These are phyloP conservation scores for Geranium rotundifolium DNA, from an alignment of 345 rosid genomes.

Conservation along the genomic window DNA sequence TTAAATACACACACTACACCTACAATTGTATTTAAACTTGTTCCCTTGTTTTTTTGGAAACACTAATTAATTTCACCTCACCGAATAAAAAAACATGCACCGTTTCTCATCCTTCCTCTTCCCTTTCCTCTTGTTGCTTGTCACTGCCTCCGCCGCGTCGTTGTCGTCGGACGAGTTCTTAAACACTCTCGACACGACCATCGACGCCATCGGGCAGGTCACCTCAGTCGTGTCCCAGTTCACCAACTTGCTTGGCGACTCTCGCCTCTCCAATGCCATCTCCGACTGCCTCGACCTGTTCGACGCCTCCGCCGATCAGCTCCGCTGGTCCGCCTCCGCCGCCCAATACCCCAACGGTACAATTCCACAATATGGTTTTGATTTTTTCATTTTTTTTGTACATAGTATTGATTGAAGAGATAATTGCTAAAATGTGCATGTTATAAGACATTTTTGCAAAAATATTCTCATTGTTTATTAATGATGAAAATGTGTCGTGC, in stretches of 20 bases:
- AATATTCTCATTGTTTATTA: too few relatives aligned
- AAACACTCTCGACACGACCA: slow-evolving; percentile 7
- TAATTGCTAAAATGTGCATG: too few relatives aligned
- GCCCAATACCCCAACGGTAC: slow-evolving; percentile 11
- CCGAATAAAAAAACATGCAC: too few relatives aligned
- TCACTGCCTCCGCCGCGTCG: neutral
- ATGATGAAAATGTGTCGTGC: too few relatives aligned
- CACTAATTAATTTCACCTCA: too few relatives aligned
- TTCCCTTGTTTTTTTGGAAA: too few relatives aligned
- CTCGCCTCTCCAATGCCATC: slow-evolving; percentile 15
- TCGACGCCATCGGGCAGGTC: slow-evolving; percentile 9
- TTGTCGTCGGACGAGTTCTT: slow-evolving; percentile 10
- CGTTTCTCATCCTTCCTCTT: neutral
- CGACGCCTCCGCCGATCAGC: slow-evolving; percentile 15
- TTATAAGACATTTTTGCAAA: too few relatives aligned
- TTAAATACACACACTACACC: neutral
- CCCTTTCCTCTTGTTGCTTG: neutral
- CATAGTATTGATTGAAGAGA: too few relatives aligned
- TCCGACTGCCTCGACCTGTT: slow-evolving; percentile 20
- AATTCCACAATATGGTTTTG: neutral
- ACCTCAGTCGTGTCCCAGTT: slow-evolving; percentile 16
- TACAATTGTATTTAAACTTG: too few relatives aligned
- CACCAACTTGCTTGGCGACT: slow-evolving; percentile 9
- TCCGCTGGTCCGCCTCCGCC: slow-evolving; percentile 17
- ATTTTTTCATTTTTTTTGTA: neutral